Base-by-base conservation (phyloP, 306 rosid species). In the Begonia loranthoides region DNA sequence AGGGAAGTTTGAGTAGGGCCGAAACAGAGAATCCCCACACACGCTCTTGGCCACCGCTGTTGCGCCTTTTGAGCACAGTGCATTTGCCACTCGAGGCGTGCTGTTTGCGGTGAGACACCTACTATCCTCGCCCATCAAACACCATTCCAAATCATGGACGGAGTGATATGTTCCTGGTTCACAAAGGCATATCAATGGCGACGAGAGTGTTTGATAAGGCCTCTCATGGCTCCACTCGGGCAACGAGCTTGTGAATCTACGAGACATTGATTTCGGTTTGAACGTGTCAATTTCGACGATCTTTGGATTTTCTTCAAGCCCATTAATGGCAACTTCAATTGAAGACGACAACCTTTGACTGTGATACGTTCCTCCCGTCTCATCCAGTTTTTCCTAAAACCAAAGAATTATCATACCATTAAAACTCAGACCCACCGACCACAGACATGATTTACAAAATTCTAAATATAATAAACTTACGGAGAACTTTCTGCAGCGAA, bases 221-320 rank as follows among this genome's bases (percentile, higher is more conserved):
- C 68, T 34, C 1, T 86, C 94, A 49, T 83, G 94, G 4, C 78
- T 68, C 40, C 58, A 79, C 52, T 86, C 99, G 1, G 92, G 82
- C 50, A 90, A 40, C 15, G 9, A 28, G 36, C 36, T 7, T 28
- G 76, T 47, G 19, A 66, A 74, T 12, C 86, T 70, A 24, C 87
- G 62, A 3, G 95, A 80, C 40, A 83, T 76, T 50, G 96, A 72
- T 55, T 71, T 52, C 4, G 96, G 77, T 61, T 62, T 92, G 79
- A 21, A 83, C 15, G 94, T 80, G 56, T 92, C 99, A 16, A 92
- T 83, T 70, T 92, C 99, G 6, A 86, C 94, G 22, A 90, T 82
- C 56, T 85, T 90, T 0, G 97, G 97, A 58, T 76, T 74, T 19
- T 77, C 85, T 13, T 84, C 94, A 6, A 66, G 5, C 9, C 36